A percentile compares a stretch with the other conserved stretches of the same genome.
These are phyloP conservation scores for Mycena alexandri DNA, from an alignment of 768 basidiomycete species.

Conservation along the genomic window DNA sequence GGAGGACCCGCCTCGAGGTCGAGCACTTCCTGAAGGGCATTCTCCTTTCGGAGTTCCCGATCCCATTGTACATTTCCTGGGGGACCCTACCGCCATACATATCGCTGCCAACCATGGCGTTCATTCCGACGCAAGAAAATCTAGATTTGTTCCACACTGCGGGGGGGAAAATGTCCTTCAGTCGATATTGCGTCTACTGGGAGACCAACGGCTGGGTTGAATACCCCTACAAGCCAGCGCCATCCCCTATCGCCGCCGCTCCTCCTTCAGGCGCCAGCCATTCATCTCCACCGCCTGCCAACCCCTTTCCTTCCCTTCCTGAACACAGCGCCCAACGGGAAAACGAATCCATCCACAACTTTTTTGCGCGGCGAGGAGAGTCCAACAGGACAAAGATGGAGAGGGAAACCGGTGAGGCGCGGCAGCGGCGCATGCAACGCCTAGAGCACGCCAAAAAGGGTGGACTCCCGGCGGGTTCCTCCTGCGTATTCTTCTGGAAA, in stretches of 20 bases:
- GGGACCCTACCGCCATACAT: too few relatives aligned
- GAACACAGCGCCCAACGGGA: background rate
- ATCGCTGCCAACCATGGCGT: too few relatives aligned
- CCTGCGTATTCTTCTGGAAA: slow-evolving; percentile 8
- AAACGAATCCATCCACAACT: slow-evolving; percentile 11
- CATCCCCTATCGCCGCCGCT: background rate
- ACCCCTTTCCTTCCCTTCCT: slow-evolving; percentile 17
- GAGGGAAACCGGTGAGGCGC: background rate
- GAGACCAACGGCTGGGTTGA: background rate
- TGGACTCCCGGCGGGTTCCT: background rate
- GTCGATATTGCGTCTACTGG: background rate
- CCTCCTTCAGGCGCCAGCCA: background rate
- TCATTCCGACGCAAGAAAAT: too few relatives aligned
- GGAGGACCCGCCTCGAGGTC: background rate
- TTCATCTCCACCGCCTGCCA: background rate
- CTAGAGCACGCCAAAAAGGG: slow-evolving; percentile 1
- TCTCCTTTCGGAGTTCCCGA: background rate
- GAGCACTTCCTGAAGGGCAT: background rate
- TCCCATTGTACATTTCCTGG: slow-evolving; percentile 6
- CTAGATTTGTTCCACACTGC: too few relatives aligned
- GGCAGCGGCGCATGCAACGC: slow-evolving; percentile 7
- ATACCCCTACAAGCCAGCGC: background rate
- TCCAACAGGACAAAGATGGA: slow-evolving; percentile 1
- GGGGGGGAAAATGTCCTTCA: background rate
- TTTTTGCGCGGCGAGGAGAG: slow-evolving; percentile 9